These are phyloP conservation scores for Rostrohypoxylon terebratum DNA, from an alignment of 495 filamentous ascomycete genomes.

Conservation along the genomic window DNA sequence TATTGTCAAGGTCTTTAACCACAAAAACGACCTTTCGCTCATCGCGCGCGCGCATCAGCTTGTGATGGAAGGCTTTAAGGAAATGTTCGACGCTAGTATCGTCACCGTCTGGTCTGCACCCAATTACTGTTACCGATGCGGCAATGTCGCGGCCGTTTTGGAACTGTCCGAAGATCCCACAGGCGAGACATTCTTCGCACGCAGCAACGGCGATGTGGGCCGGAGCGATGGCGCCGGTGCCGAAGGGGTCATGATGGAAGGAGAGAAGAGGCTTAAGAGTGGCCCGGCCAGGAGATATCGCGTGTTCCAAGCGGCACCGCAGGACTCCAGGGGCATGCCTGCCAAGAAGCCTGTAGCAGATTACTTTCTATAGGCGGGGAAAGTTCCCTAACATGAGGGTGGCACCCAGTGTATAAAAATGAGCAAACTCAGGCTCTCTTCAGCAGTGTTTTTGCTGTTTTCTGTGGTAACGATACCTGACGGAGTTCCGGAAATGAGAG, in stretches of 20 bases:
- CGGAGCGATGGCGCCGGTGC: conserved; percentile 58
- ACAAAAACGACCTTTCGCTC: conserved; percentile 88
- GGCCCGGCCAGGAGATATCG: conserved; percentile 92
- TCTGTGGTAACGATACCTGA: conserved; percentile 34
- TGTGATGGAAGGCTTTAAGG: conserved; percentile 99
- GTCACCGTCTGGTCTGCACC: conserved; percentile 98
- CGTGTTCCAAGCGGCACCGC: conserved; percentile 96
- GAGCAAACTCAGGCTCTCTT: conserved; percentile 12
- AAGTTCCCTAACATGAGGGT: neutral
- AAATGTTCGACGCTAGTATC: conserved; percentile 96
- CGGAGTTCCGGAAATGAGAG: conserved; percentile 8
- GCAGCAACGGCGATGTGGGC: conserved; percentile 83
- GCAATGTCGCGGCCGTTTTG: conserved; percentile 94
- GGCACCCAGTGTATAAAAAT: conserved; percentile 35
- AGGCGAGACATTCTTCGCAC: conserved; percentile 76
- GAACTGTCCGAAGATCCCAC: conserved; percentile 89
- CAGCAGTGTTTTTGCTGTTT: conserved; percentile 15
- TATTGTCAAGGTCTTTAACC: conserved; percentile 96
- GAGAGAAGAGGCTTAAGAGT: conserved; percentile 54
- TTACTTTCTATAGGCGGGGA: conserved; percentile 79
- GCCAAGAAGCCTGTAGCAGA: conserved; percentile 98
- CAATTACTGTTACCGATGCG: conserved; percentile 98
- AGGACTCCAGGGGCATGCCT: conserved; percentile 97
- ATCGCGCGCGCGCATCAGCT: conserved; percentile 97
- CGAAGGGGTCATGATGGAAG: conserved; percentile 58